A percentile compares a stretch with the other conserved stretches of the same genome.
Conservation (phyloP, 192 early-diverging fungal species). For the Entophlyctis luteolus region DNA sequence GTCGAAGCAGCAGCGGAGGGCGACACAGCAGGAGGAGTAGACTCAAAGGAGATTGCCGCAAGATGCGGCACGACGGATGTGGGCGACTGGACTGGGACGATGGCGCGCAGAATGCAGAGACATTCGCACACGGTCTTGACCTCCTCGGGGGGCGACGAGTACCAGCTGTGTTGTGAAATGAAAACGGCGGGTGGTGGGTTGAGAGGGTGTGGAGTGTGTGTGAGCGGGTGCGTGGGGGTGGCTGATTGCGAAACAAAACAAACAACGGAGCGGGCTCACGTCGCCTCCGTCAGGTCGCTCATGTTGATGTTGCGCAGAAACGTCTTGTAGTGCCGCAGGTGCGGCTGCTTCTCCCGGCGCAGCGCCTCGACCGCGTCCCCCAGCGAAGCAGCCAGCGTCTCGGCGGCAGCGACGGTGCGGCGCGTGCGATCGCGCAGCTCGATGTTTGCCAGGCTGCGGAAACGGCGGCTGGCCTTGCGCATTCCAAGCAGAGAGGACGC, state of each 20-base stretch:
- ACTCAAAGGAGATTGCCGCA: background rate
- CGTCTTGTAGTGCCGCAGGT: slow-evolving; percentile 43
- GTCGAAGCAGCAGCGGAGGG: background rate
- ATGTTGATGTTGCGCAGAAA: slow-evolving; percentile 39
- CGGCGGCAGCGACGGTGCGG: background rate
- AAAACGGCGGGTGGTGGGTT: background rate
- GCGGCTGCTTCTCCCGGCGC: slow-evolving; percentile 29
- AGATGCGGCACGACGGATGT: background rate
- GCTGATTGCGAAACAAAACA: background rate
- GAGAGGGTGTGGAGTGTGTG: background rate
- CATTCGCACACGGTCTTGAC: slow-evolving; percentile 53
- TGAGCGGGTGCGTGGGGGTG: background rate
- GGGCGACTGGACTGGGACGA: background rate
- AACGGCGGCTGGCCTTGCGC: slow-evolving; percentile 26
- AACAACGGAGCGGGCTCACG: background rate
- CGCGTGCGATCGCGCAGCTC: slow-evolving; percentile 32
- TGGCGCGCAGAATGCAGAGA: slow-evolving; percentile 34
- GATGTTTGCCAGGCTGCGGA: slow-evolving; percentile 31
- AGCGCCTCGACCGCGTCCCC: background rate
- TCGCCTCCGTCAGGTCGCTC: slow-evolving; percentile 44
- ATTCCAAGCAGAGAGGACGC: slow-evolving; percentile 26
- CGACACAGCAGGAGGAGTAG: background rate
- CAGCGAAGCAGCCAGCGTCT: background rate
- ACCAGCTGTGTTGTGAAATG: slow-evolving; percentile 32
- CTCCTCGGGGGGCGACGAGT: slow-evolving; percentile 44